Evolutionary conservation across 1,139 yeast genomes (phyloP), one percentile per base, ranked within the genome.

Genomic region (Saccharomyces hybrid): DNA sequence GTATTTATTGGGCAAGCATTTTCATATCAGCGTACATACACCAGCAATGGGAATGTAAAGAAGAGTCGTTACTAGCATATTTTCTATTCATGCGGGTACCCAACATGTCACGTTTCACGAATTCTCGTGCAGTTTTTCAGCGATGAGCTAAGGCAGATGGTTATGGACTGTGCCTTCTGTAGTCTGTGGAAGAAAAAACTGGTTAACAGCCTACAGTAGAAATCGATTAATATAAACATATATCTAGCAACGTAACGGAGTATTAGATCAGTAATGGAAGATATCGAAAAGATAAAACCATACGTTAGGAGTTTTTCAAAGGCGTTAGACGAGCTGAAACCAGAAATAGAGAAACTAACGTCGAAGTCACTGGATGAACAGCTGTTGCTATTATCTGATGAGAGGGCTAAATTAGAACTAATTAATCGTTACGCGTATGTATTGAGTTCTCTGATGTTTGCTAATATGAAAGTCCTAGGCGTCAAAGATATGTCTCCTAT

Each of bases 401-500:
- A 66, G 41, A 51, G 58, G 44, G 59, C 59, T n/a, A 61, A 57
- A 48, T 47, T 67, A 48, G 62, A 64, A 2, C 55, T 63, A 2
- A 54, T 64, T 11, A 68, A 68, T 49, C 59, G 59, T 28, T 62
- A 60, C 42, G 62, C 66, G 1, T 68, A 68, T 52, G 57, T 66
- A 4, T 53, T 68, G 50, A 61, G 66, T 34, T 67, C 71, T 1
- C 55, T 68, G 48, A 57, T 67, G 54, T 68, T 67, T 50, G 58
- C 65, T 2, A 61, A 64, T 53, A 62, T 64, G 64, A 68, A 68
- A 54, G 53, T 68, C 9, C 53, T 61, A 23, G 57, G 59, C 27
- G 59, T 57, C n/a, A 64, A 63, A 44, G 66, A 67, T 34, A 50
- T 64, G 55, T 46, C 56, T 58, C 82, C 85, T 0, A 79, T 89